Base-by-base conservation (phyloP, 257 asterid genomes). In the Catharanthus roseus region DNA sequence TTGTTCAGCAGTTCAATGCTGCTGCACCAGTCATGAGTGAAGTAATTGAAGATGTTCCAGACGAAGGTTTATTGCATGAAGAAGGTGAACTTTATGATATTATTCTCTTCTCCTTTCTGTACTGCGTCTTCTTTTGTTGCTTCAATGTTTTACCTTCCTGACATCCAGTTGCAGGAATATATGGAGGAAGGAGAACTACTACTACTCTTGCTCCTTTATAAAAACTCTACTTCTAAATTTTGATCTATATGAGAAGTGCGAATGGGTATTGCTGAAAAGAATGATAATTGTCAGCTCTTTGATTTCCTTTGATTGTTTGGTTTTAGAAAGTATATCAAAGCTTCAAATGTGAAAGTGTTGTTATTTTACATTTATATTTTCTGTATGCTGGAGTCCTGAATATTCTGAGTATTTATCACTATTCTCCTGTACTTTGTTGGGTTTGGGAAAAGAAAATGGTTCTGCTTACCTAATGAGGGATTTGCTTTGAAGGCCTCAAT, bases 51-150 rank as follows among this genome's bases (percentile, higher is more conserved):
- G 95, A 88, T 29, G 29, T 70, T 16, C 71, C 42, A 29, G 90
- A 82, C 36, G 89, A 87, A 78, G 79, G 86, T 70, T 79, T 72
- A 21, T 69, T 82, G 13, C 79, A 75, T 44, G 85, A 79, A 39
- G 91, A 86, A 74, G 96, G 98, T 90, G 76, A 79, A 29, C 38
- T 21, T 50, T 56, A 29, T 69, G 7, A 26, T 18, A 16, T n/a
- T 77, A 19, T 55, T 29, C 23, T 24, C 15, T 47, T 42, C 26
- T 61, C 31, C 15, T n/a, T 76, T 19, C 47, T 65, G 65, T 62
- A 54, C 49, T 55, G 39, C 24, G 26, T 65, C 44, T 28, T n/a
- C n/a, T 57, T 68, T 11, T 39, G 61, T 42, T 57, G 18, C n/a
- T 42, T 28, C 6, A 0, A 7, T 38, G 10, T 65, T 44, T 34